Evolutionary conservation across 202 grass and related monocot species (phyloP).

Genomic region (Digitaria exilis): DNA sequence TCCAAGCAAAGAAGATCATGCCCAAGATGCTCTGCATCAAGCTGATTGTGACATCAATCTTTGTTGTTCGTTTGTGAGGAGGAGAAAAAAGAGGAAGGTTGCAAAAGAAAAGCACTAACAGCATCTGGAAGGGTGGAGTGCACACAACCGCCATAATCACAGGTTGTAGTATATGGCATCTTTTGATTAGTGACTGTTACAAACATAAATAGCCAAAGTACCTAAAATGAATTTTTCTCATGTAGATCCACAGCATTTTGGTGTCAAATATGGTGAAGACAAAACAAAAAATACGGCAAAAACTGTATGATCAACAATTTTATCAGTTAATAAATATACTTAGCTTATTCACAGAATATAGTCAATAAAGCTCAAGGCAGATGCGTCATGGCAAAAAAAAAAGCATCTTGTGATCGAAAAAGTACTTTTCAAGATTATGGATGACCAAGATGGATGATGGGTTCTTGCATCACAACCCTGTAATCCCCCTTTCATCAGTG

Average conservation of each 20-base stretch:
- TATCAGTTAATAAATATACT: neutral
- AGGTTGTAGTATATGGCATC: constrained; percentile 63
- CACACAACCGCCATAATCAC: constrained; percentile 53
- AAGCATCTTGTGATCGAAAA: constrained; percentile 45
- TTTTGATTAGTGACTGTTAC: constrained; percentile 40
- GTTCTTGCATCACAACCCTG: constrained; percentile 68
- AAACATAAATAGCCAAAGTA: constrained; percentile 19
- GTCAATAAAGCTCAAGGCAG: constrained; percentile 28
- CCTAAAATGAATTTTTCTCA: constrained; percentile 29
- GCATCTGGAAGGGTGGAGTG: constrained; percentile 66
- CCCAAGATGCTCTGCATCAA: constrained; percentile 72
- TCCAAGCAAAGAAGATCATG: constrained; percentile 57
- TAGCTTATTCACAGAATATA: neutral
- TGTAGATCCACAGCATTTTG: neutral
- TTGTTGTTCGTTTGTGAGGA: constrained; percentile 55
- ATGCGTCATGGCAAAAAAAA: constrained; percentile 28
- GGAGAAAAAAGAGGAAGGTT: neutral
- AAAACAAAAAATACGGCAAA: constrained; percentile 12
- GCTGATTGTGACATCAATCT: constrained; percentile 68
- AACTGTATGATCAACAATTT: constrained; percentile 17
- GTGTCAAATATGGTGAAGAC: constrained; percentile 10
- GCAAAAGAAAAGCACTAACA: constrained; percentile 66
- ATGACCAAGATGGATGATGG: constrained; percentile 65
- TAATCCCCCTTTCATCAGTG: constrained; percentile 58
- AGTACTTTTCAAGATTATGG: constrained; percentile 52